Conservation (phyloP, 768 basidiomycete genomes). For the Floccularia luteovirens region DNA sequence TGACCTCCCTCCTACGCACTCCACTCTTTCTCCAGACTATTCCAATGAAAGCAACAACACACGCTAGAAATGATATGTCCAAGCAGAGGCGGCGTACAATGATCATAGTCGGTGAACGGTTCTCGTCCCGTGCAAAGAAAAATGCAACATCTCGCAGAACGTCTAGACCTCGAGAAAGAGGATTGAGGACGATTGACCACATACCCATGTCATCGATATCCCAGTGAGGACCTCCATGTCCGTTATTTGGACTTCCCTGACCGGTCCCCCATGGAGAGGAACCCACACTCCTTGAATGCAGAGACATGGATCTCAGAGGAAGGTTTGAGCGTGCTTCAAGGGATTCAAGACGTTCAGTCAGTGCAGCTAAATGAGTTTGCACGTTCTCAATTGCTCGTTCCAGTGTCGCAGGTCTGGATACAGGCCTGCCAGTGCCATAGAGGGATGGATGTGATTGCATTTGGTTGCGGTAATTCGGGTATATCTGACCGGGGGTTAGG, state of each 20-base stretch:
- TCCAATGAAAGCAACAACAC: slow-evolving; percentile 50
- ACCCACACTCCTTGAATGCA: slow-evolving; percentile 28
- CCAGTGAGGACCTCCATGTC: slow-evolving; percentile 35
- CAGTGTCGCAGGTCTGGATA: slow-evolving; percentile 45
- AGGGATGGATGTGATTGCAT: slow-evolving; percentile 23
- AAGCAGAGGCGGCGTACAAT: slow-evolving; percentile 69
- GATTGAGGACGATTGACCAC: slow-evolving; percentile 70
- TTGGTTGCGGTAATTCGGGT: slow-evolving; percentile 25
- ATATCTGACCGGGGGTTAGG: slow-evolving; percentile 27
- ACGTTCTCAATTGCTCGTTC: slow-evolving; percentile 76
- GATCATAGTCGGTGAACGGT: slow-evolving; percentile 57
- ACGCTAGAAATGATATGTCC: slow-evolving; percentile 70
- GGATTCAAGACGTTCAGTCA: slow-evolving; percentile 76
- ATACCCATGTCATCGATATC: slow-evolving; percentile 79
- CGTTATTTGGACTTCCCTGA: slow-evolving; percentile 33
- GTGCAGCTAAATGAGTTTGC: slow-evolving; percentile 75
- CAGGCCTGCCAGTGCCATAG: slow-evolving; percentile 31
- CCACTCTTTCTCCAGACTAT: slow-evolving; percentile 63
- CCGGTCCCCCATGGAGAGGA: slow-evolving; percentile 27
- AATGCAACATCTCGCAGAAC: slow-evolving; percentile 39
- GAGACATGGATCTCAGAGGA: slow-evolving; percentile 30
- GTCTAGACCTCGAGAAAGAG: slow-evolving; percentile 44
- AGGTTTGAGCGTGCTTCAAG: slow-evolving; percentile 40
- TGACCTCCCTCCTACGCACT: slow-evolving; percentile 61
- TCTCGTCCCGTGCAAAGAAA: slow-evolving; percentile 55